phyloP scores from a whole-genome alignment of 331 rosid genomes.

The Rhamnella rubrinervis region DNA sequence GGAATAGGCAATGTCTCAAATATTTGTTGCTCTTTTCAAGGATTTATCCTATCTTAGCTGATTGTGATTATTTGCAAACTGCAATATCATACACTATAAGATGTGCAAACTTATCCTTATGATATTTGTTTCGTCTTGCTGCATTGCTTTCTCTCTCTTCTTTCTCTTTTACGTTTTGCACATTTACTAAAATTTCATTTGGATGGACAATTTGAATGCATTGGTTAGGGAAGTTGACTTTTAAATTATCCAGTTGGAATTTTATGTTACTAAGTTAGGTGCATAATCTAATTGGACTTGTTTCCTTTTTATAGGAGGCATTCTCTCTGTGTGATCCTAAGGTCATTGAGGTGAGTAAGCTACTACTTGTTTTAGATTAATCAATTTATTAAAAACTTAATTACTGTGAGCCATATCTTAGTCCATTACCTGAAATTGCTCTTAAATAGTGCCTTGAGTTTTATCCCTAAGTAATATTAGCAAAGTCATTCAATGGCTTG shows the following conservation, averaged over 20 bases:
- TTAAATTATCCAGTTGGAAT: neutral
- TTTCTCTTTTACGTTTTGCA: neutral
- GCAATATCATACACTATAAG: too few relatives aligned
- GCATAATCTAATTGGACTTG: conserved; percentile 19
- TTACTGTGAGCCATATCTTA: conserved; percentile 3
- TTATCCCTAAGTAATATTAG: neutral
- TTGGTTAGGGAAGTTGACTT: neutral
- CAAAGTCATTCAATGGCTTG: neutral
- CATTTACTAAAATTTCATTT: neutral
- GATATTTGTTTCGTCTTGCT: too few relatives aligned
- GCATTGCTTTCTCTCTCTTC: too few relatives aligned
- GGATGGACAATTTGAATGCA: neutral
- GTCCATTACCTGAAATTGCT: neutral
- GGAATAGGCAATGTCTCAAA: neutral
- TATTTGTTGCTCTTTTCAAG: too few relatives aligned
- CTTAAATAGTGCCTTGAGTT: neutral
- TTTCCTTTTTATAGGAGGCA: conserved; percentile 59
- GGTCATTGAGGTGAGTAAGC: conserved; percentile 71
- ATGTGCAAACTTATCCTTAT: too few relatives aligned
- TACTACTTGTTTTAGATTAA: conserved; percentile 15
- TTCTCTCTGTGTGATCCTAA: conserved; percentile 83
- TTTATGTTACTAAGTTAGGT: neutral
- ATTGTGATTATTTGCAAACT: too few relatives aligned
- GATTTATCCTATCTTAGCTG: too few relatives aligned
- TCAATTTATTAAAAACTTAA: conserved; percentile 13